Evolutionary conservation across 2,329 filamentous ascomycete species (phyloP).

Genomic region (Daldinia eschscholtzii): DNA sequence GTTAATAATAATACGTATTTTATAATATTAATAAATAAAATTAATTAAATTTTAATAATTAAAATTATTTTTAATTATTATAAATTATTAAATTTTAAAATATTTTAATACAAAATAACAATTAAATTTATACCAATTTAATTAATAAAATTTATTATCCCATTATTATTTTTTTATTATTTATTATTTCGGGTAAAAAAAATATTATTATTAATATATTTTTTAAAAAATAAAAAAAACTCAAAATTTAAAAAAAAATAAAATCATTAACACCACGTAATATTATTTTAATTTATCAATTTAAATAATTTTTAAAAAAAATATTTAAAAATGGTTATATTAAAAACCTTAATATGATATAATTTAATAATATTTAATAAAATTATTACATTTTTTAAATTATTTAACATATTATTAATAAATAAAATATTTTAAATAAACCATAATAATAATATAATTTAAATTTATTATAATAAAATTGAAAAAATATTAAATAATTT

Average conservation of each 20-base stretch:
- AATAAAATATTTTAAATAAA: background rate
- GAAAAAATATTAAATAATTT: background rate
- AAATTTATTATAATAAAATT: background rate
- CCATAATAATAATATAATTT: no score
- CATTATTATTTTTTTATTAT: background rate
- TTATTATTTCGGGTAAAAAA: background rate
- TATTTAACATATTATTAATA: background rate
- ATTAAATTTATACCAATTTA: background rate
- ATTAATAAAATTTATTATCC: background rate
- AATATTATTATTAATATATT: background rate
- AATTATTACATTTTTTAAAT: background rate
- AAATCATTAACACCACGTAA: background rate
- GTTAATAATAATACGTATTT: background rate
- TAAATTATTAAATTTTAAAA: background rate
- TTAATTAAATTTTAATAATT: background rate
- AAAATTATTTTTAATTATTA: background rate
- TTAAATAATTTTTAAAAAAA: background rate
- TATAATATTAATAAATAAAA: background rate
- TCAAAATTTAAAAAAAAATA: background rate
- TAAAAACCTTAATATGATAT: background rate
- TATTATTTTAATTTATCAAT: background rate
- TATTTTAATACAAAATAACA: background rate
- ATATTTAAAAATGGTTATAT: background rate
- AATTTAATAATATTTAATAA: background rate
- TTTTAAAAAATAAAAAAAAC: background rate